Evolutionary conservation across 805 yeast species (phyloP).

Genomic region (Candida coleopterorum): DNA sequence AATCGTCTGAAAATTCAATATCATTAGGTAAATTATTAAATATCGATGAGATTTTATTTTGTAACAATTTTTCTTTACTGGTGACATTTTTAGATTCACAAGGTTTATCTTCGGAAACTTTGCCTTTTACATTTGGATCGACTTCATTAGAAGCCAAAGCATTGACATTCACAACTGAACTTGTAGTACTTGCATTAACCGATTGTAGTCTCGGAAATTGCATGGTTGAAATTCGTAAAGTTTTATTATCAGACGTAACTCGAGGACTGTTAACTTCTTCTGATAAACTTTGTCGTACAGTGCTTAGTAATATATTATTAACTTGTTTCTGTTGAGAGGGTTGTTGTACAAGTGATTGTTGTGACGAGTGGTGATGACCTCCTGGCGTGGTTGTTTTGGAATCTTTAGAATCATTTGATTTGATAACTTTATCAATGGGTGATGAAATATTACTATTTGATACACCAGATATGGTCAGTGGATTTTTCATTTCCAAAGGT

Average conservation of each 20-base stretch:
- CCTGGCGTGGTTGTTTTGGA: not conserved
- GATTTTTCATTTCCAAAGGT: not conserved
- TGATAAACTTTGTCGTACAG: not conserved
- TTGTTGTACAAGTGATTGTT: not conserved
- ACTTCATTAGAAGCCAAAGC: conserved; percentile 16
- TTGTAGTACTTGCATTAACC: conserved; percentile 23
- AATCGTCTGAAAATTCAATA: conserved; percentile 42
- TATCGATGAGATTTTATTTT: conserved; percentile 31
- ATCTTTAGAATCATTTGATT: not conserved
- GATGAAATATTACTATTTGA: not conserved
- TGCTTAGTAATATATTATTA: not conserved
- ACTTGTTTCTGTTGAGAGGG: not conserved
- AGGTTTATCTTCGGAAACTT: conserved; percentile 12
- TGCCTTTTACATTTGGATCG: conserved; percentile 9
- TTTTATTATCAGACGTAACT: conserved; percentile 33
- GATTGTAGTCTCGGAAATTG: conserved; percentile 12
- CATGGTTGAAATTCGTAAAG: conserved; percentile 26
- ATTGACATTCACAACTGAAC: conserved; percentile 29
- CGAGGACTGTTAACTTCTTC: conserved; percentile 13
- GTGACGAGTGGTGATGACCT: not conserved
- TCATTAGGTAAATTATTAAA: conserved; percentile 45
- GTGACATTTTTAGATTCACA: not conserved
- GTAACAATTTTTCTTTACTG: conserved; percentile 16
- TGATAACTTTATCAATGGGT: not conserved
- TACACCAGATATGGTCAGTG: not conserved